Evolutionary conservation across 352 stramenopile genomes (phyloP).

Genomic region (Thalassiosira mediterranea): DNA sequence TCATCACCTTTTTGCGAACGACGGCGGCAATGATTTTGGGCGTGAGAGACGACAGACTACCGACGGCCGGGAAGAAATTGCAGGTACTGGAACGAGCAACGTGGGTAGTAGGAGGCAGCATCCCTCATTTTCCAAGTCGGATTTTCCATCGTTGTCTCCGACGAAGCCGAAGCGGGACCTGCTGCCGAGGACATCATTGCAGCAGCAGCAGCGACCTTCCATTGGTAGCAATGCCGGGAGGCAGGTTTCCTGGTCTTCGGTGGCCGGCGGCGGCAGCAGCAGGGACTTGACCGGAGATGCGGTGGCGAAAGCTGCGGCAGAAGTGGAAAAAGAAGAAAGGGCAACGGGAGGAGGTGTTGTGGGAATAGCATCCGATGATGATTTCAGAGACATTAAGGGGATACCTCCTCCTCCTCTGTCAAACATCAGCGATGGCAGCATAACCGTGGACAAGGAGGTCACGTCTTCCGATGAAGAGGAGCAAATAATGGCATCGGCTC

Average conservation of each 20-base stretch:
- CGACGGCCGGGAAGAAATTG: background rate
- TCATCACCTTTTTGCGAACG: background rate
- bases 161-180: background rate
- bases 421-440: slow-evolving; percentile 9
- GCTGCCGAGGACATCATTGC: background rate
- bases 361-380: background rate
- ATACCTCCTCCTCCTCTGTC: background rate
- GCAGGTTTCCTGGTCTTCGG: slow-evolving; percentile 8
- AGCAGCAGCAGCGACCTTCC: no score
- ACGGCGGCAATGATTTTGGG: background rate
- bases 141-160: slow-evolving; percentile 16
- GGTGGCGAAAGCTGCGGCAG: no score
- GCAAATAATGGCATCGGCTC: no score
- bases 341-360: background rate
- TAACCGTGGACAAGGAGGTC: background rate
- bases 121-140: slow-evolving; percentile 10
- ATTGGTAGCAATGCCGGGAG: no score
- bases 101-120: background rate
- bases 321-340: background rate
- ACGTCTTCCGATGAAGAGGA: no score
- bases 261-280: background rate
- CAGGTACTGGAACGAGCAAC: slow-evolving; percentile 1
- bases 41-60: background rate
- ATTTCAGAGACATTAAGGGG: background rate
- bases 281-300: no score